Evolutionary conservation across 805 yeast genomes (phyloP), one percentile per base, ranked within the genome.

Genomic region (Metschnikowia proteae): DNA sequence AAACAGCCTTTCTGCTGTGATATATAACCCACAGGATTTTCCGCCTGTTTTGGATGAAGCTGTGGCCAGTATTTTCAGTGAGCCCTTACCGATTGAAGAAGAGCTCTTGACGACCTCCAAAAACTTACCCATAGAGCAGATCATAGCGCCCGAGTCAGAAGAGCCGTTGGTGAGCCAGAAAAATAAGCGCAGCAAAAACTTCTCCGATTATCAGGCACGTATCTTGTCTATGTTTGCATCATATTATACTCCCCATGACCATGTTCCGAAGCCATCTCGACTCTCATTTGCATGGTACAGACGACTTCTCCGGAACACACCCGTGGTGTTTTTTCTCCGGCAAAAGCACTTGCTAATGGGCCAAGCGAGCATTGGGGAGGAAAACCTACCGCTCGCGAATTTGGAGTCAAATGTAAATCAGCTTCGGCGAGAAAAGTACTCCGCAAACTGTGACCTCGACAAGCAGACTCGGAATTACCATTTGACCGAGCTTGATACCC

Each of bases 271-370:
- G 1, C 51, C 48, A 8, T 23, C 27, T 3, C 37, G 38, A 27
- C 61, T 63, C 38, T 58, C 68, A 10, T 61, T 59, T 51, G 52
- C 53, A 38, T 70, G 73, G 73, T 68, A 60, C 49, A 50, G 48
- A 27, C 53, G 63, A 35, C 58, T 68, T 13, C 49, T 71, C 13
- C 44, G 52, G 4, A 46, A 53, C 6, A 58, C 74, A 1, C 74
- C 75, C 3, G 53, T 70, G 5, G 44, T 64, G 1, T 49, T 71
- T 11, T 52, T 71, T 11, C 56, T 70, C 23, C 57, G 59, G 38
- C 67, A 66, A 46, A 51, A 49, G 38, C 61, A 63, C 38, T 50
- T 62, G 17, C 60, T 71, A 8, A 62, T 67, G 49, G 58, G 68
- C 4, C 63, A 60, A 26, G 8, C 60, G 0, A 57, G 67, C 26